A percentile compares a stretch with the other conserved stretches of the same genome.
Evolutionary conservation across 352 stramenopile genomes (phyloP).

Genomic region (Phytophthora vignae): DNA sequence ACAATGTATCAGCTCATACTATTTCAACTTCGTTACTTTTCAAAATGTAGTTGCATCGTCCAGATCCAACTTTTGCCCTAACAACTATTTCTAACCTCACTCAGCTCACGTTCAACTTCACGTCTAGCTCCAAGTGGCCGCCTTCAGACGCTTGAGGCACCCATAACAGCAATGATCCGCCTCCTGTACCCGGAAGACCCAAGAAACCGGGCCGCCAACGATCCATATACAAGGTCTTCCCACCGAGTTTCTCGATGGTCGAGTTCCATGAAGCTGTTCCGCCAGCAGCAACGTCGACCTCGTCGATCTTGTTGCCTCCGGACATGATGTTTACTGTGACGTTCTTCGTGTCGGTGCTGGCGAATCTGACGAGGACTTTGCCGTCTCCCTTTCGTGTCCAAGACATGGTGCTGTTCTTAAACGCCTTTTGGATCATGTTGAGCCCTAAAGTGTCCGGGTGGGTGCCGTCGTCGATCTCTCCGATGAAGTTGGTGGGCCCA

Average conservation of each 20-base stretch:
- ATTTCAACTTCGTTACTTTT: not conserved
- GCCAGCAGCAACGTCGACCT: constrained; percentile 48
- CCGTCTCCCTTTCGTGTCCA: constrained; percentile 55
- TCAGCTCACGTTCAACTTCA: constrained; percentile 57
- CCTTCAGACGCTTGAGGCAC: constrained; percentile 50
- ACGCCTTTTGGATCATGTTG: constrained; percentile 48
- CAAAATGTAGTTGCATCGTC: not conserved
- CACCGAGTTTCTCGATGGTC: constrained; percentile 39
- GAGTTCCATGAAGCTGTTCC: constrained; percentile 42
- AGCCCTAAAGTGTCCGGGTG: constrained; percentile 52
- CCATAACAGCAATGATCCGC: constrained; percentile 72
- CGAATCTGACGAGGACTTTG: constrained; percentile 48
- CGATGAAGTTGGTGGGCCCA: constrained; percentile 59
- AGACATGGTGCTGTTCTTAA: constrained; percentile 44
- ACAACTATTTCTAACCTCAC: not conserved
- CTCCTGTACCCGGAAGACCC: constrained; percentile 60
- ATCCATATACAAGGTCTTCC: constrained; percentile 79
- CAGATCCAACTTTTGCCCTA: not conserved
- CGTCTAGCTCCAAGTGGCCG: constrained; percentile 55
- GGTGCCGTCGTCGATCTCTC: constrained; percentile 64
- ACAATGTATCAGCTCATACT: not conserved
- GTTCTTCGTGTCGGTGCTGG: constrained; percentile 48
- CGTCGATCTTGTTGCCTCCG: constrained; percentile 46
- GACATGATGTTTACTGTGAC: constrained; percentile 62
- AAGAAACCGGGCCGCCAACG: constrained; percentile 68